phyloP scores from a whole-genome alignment of 805 yeast genomes.

The Komagataella populi region DNA sequence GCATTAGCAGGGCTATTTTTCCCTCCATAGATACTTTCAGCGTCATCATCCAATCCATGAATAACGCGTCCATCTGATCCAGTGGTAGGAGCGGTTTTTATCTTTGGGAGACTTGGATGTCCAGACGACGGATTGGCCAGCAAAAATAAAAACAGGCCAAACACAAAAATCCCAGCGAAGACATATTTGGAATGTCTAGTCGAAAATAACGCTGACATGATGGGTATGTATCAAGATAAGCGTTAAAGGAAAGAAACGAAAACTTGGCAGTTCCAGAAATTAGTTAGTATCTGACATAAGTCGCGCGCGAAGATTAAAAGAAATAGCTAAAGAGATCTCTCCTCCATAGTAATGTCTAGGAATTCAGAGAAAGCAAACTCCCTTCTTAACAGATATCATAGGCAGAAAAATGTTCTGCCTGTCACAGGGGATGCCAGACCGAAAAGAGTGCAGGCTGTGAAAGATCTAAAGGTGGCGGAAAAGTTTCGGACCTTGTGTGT shows the following conservation, averaged over 20 bases:
- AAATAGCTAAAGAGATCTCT: neutral
- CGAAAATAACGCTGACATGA: constrained; percentile 14
- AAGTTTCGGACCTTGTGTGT: constrained; percentile 52
- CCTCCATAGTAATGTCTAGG: constrained; percentile 43
- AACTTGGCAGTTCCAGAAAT: neutral
- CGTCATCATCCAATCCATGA: neutral
- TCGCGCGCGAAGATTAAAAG: neutral
- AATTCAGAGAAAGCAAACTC: constrained; percentile 69
- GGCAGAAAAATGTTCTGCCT: constrained; percentile 25
- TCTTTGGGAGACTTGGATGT: neutral
- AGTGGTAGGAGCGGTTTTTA: neutral
- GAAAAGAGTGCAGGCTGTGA: constrained; percentile 36
- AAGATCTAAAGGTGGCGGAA: constrained; percentile 49
- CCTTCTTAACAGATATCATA: constrained; percentile 50
- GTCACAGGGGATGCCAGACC: constrained; percentile 42
- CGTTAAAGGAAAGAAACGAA: neutral
- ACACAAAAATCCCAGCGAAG: constrained; percentile 33
- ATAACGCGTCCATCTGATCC: neutral
- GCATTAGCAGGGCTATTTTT: neutral
- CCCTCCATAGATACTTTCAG: neutral
- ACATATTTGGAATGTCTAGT: constrained; percentile 38
- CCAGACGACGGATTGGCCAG: constrained; percentile 17
- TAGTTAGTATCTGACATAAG: neutral
- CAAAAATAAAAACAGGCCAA: constrained; percentile 36
- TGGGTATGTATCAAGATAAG: neutral